Conservation (phyloP, 345 rosid genomes). For the Clarkia xantiana region DNA sequence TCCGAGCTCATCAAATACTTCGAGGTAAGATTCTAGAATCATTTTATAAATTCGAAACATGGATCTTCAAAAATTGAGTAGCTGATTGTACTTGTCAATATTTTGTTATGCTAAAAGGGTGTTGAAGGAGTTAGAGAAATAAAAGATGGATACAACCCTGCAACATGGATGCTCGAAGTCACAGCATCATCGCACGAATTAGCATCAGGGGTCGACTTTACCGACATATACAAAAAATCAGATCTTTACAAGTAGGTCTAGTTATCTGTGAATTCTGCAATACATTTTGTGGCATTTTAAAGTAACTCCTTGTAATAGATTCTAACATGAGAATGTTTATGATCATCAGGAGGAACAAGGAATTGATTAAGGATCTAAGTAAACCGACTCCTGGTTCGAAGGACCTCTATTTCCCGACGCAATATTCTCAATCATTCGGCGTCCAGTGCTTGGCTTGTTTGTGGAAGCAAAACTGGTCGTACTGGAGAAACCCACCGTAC, state of each 20-base stretch:
- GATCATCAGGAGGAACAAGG: constrained; percentile 40
- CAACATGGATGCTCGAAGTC: constrained; percentile 44
- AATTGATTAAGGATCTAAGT: constrained; percentile 18
- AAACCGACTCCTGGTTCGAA: constrained; percentile 20
- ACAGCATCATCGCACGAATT: constrained; percentile 18
- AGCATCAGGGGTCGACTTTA: constrained; percentile 19
- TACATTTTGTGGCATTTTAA: no score
- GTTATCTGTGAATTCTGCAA: no score
- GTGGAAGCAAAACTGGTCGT: constrained; percentile 35
- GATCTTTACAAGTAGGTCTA: constrained; percentile 7
- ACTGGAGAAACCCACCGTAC: constrained; percentile 35
- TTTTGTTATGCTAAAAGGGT: constrained; percentile 10
- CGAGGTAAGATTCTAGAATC: constrained; percentile 18
- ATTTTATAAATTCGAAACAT: not conserved
- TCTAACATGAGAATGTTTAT: not conserved
- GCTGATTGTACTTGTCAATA: constrained; percentile 1
- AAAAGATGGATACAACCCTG: constrained; percentile 31
- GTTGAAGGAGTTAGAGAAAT: constrained; percentile 26
- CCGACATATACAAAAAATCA: constrained; percentile 18
- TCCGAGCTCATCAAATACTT: constrained; percentile 25
- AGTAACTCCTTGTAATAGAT: no score
- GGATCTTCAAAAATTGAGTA: not conserved
- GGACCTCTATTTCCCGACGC: constrained; percentile 21
- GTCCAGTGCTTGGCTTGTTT: constrained; percentile 27
- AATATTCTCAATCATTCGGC: constrained; percentile 18